phyloP scores from a whole-genome alignment of 148 eudicot species.

The Chenopodium quinoa region DNA sequence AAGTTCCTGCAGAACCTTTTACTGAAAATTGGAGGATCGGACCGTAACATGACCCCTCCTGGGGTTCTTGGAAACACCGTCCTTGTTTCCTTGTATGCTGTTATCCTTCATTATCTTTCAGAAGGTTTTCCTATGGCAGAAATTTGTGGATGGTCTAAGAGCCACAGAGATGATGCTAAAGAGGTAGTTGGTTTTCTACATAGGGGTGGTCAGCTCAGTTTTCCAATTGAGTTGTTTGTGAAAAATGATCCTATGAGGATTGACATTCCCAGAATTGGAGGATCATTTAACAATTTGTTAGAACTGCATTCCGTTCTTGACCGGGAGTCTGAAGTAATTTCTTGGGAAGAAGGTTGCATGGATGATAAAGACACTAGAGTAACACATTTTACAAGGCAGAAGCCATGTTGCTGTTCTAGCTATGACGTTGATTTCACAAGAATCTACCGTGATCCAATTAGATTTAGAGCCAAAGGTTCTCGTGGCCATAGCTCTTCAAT shows the following conservation, averaged over 20 bases:
- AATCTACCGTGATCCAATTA: constrained; percentile 49
- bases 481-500: constrained; percentile 64
- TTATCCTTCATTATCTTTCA: constrained; percentile 79
- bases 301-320: constrained; percentile 47
- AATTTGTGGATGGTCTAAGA: constrained; percentile 59
- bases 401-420: constrained; percentile 90
- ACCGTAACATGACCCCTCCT: constrained; percentile 62
- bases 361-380: constrained; percentile 68
- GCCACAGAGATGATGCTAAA: constrained; percentile 39
- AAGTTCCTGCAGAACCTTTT: constrained; percentile 75
- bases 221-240: constrained; percentile 62
- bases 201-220: constrained; percentile 84
- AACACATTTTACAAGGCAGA: constrained; percentile 63
- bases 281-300: constrained; percentile 61
- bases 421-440: constrained; percentile 60
- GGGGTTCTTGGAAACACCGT: constrained; percentile 79
- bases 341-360: constrained; percentile 97
- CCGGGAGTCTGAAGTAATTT: constrained; percentile 62
- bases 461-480: constrained; percentile 58
- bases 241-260: constrained; percentile 74
- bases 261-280: constrained; percentile 85
- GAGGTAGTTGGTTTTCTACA: constrained; percentile 72
- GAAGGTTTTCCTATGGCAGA: constrained; percentile 74
- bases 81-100: constrained; percentile 75
- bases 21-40: constrained; percentile 71